These are phyloP conservation scores for Dryas drummondii DNA, from an alignment of 306 rosid genomes.

Conservation along the genomic window DNA sequence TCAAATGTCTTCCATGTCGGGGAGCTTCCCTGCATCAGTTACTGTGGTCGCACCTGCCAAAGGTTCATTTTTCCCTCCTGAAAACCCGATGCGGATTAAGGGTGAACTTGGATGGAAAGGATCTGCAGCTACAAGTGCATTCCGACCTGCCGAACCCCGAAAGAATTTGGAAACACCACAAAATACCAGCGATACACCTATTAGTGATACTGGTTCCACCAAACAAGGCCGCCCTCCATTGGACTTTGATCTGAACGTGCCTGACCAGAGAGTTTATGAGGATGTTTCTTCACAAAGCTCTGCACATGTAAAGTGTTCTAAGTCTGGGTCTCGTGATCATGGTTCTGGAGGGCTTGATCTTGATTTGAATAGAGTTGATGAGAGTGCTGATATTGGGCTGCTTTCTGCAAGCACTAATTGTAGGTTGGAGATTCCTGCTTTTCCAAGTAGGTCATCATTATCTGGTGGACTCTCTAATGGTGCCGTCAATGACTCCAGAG, in stretches of 20 bases:
- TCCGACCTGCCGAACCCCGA: constrained; percentile 93
- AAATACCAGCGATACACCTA: constrained; percentile 36
- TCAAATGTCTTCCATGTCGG: constrained; percentile 57
- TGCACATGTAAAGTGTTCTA: constrained; percentile 28
- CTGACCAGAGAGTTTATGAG: constrained; percentile 69
- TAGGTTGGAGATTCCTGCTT: constrained; percentile 52
- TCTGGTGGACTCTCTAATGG: constrained; percentile 66
- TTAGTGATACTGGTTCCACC: constrained; percentile 39
- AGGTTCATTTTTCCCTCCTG: constrained; percentile 77
- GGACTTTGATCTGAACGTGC: constrained; percentile 83
- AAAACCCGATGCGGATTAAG: constrained; percentile 59
- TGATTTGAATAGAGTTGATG: constrained; percentile 80
- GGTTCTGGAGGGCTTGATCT: constrained; percentile 73
- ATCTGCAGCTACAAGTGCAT: constrained; percentile 95
- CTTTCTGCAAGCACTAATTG: constrained; percentile 43
- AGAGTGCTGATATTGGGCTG: constrained; percentile 53
- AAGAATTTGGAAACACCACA: constrained; percentile 49
- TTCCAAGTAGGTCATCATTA: constrained; percentile 48
- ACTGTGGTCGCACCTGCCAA: constrained; percentile 91
- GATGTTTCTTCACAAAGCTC: constrained; percentile 50
- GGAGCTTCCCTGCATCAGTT: constrained; percentile 66
- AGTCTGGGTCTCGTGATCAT: constrained; percentile 51
- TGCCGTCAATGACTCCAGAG: constrained; percentile 59
- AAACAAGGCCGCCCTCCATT: constrained; percentile 65
- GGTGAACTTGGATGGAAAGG: constrained; percentile 97